A percentile compares a stretch with the other conserved stretches of the same genome.
Evolutionary conservation across 345 rosid species (phyloP).

Genomic region (Populus davidiana): DNA sequence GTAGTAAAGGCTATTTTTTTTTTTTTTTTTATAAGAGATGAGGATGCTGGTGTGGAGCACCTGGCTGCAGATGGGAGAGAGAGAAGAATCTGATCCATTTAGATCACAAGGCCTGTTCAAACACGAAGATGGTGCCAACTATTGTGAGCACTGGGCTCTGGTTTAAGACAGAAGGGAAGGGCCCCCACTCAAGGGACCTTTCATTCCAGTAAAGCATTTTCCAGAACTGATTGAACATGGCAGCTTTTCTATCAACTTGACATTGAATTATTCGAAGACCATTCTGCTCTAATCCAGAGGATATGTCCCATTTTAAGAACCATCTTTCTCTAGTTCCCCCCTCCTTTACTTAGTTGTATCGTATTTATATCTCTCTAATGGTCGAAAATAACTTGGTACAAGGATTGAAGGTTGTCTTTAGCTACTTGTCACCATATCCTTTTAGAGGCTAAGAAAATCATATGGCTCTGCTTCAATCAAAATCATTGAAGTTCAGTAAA

Average conservation of each 20-base stretch:
- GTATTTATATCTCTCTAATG: too few relatives aligned
- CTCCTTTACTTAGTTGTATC: too few relatives aligned
- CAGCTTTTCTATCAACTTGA: conserved; percentile 16
- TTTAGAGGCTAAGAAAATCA: too few relatives aligned
- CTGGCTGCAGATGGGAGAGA: neutral
- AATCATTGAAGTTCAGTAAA: too few relatives aligned
- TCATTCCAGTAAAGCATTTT: conserved; percentile 13
- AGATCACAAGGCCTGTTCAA: conserved; percentile 1
- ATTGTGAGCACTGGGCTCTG: too few relatives aligned
- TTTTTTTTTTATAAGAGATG: neutral
- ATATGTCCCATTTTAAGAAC: neutral
- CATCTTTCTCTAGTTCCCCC: conserved; percentile 17
- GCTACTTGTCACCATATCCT: too few relatives aligned
- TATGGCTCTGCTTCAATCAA: too few relatives aligned
- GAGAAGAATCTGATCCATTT: neutral
- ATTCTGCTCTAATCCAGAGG: neutral
- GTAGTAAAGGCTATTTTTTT: neutral
- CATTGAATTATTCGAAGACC: conserved; percentile 15
- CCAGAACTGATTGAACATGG: neutral
- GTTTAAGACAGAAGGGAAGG: too few relatives aligned
- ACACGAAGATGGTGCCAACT: neutral
- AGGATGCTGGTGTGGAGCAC: neutral
- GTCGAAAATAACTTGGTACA: too few relatives aligned
- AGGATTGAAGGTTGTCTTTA: too few relatives aligned
- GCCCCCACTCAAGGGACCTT: neutral